Base-by-base conservation (phyloP, 768 basidiomycete species). In the Lyophyllum shimeji region DNA sequence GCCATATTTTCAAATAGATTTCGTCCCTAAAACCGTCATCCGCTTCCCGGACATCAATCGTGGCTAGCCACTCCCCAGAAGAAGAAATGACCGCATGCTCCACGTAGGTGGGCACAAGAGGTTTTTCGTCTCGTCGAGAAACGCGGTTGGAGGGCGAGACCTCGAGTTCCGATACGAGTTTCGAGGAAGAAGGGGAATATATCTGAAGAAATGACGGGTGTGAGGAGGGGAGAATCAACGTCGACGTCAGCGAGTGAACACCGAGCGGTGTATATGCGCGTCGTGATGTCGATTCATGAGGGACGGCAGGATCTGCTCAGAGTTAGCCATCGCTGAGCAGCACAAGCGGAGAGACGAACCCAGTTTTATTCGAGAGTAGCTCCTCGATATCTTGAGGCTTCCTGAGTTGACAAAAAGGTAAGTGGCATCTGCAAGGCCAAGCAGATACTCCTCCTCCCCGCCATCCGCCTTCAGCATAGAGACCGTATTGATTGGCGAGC, bases 121-220 rank as follows among this genome's bases (percentile, higher is more conserved):
- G 75, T 65, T 85, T 89, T 55, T 94, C 90, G 43, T 93, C 92
- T 61, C 84, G 77, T 61, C 88, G 77, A 13, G 94, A 89, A 18
- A 98, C 83, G 56, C 93, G 84, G 74, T 98, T 98, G 24, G 94
- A 94, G 20, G 96, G 93, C 1, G 92, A 86, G 7, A 99, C 84
- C 70, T 98, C 97, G 18, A 98, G 78, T 70, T 99, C 96, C 45
- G 86, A 86, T 2, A 93, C 65, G 0, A 94, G 78, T 40, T 82
- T 80, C 25, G 87, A 87, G 2, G 83, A 79, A 7, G 79, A 70
- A 1, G 89, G 89, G 17, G 92, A 89, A 73, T 90, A 95, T 23
- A 89, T 84, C 74, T 98, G 96, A 39, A 99, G 76, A n/a, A 94
- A 92, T 2, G 95, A 95, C 0, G 94, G 90, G 66, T 99, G 95